phyloP scores from a whole-genome alignment of 1,284 basidiomycete species.

The Tremellales sp. region DNA sequence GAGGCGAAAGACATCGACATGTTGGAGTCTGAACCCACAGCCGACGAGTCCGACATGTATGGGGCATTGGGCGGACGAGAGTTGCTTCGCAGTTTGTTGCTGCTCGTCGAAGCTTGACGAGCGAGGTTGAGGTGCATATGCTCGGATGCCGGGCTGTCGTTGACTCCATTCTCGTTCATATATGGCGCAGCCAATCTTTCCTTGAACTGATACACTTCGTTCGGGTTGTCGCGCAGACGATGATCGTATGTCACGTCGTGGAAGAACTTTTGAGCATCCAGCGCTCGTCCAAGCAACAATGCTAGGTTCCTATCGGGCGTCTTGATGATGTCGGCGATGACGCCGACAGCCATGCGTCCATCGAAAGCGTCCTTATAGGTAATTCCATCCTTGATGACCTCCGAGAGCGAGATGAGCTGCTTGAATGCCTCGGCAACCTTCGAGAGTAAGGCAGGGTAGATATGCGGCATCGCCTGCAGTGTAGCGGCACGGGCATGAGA shows the following conservation, averaged over 20 bases:
- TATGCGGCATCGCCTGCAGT: slow-evolving; percentile 60
- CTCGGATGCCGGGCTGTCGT: slow-evolving; percentile 27
- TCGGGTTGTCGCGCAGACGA: slow-evolving; percentile 79
- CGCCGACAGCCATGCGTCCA: slow-evolving; percentile 92
- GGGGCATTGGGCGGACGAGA: slow-evolving; percentile 28
- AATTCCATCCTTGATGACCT: slow-evolving; percentile 88
- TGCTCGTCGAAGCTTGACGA: slow-evolving; percentile 7
- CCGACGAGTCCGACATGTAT: slow-evolving; percentile 5
- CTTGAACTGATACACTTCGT: slow-evolving; percentile 89
- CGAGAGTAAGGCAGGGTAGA: slow-evolving; percentile 92
- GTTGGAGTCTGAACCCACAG: not conserved
- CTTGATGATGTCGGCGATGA: slow-evolving; percentile 95
- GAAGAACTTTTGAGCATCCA: slow-evolving; percentile 98
- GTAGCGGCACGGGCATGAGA: slow-evolving; percentile 31
- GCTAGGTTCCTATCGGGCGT: slow-evolving; percentile 96
- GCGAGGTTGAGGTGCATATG: slow-evolving; percentile 15
- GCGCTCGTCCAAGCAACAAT: slow-evolving; percentile 82
- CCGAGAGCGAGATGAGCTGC: slow-evolving; percentile 68
- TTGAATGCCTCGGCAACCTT: slow-evolving; percentile 91
- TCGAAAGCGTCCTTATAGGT: slow-evolving; percentile 96
- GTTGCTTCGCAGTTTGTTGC: slow-evolving; percentile 6
- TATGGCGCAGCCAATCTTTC: slow-evolving; percentile 46
- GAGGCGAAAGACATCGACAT: slow-evolving; percentile 25
- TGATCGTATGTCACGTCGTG: slow-evolving; percentile 99
- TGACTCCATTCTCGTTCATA: slow-evolving; percentile 22